Base-by-base conservation (phyloP, 2,329 filamentous ascomycete species). In the Cryphonectria radicalis region DNA sequence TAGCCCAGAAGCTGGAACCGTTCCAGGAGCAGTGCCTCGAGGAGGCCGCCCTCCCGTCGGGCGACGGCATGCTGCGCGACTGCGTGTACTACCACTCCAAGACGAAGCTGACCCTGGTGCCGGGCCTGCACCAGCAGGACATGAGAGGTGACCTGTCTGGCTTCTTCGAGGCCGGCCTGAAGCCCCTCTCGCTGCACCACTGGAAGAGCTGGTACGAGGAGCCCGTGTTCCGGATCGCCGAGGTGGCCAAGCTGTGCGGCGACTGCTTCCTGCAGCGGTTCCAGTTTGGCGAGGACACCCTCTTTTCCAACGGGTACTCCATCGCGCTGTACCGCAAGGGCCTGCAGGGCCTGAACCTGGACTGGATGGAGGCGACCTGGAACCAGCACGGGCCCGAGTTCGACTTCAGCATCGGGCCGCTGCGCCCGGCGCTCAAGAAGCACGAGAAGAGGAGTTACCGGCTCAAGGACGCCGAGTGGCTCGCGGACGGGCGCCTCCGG, bases 181-280 rank as follows among this genome's bases (percentile, higher is more conserved):
- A 81, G n/a, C 85, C 87, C 0, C 79, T 90, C 17, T 89, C 85
- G 66, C 80, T 91, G 8, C 89, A 91, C 77, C 89, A 91, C 80
- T 90, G 88, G 88, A 90, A 89, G 77, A 87, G 84, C 17, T 90
- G 88, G 87, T 88, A 89, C 78, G 75, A 82, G 11, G 82, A 81
- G 37, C 85, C 84, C 65, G 81, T 89, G 59, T 82, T 83, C 63
- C 81, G 83, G 70, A 85, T 89, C 80, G 83, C 85, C 43, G 78
- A 81, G 55, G 80, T 88, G 17, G 79, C 83, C 8, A 77, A 83
- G 13, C 77, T 88, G n/a, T 90, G 89, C 74, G 88, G 89, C 6
- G 84, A 86, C 64, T 90, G 88, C 71, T 84, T 90, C 73, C 79
- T 91, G 65, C 86, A 88, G 75, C 83, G 89, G 35, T 90, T 84